Evolutionary conservation across 2,329 filamentous ascomycete species (phyloP), one percentile per base, ranked within the genome.

Genomic region (Fusarium poae): DNA sequence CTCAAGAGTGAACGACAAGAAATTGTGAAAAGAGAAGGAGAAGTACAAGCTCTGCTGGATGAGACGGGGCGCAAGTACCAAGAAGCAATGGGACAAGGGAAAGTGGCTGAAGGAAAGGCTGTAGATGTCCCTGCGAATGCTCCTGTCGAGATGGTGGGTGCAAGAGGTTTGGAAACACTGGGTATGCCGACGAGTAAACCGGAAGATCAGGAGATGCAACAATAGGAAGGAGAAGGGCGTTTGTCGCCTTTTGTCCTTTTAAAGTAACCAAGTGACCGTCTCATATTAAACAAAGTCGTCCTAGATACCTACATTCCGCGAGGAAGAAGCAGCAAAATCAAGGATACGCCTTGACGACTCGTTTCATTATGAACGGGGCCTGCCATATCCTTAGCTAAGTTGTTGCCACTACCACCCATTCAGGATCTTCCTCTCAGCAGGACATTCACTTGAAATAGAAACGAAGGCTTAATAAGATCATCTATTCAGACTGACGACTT

Each of bases 1-100:
- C 80, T 94, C 49, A 85, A 88, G 70, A 83, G 83, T 62, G 92
- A 97, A 76, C 92, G 90, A 74, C 81, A 83, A 5, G 87, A 91
- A 30, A 85, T 97, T 42, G 79, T 86, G 6, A 83, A 85, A 65
- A 85, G 93, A 60, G 92, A 97, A 79, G 85, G 83, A 7, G 92
- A 96, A 77, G 91, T 97, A 1, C 94, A 97, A 79, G 85, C 86
- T 21, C 81, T 97, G 56, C 81, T 98, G 53, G 91, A 93, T 76
- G 91, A 96, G 77, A 92, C 93, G 0, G 94, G 92, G 0, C 89
- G 92, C 63, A 85, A 84, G 66, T 86, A 86, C 49, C 82, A 84
- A 61, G 79, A 83, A 18, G 80, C 78, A 0, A 78, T 85, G 72
- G 80, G 78, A 0, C 72, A 72, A 34, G 74, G 73, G 12, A 75